Evolutionary conservation across 148 eudicot genomes (phyloP).

Genomic region (Diospyros lotus): DNA sequence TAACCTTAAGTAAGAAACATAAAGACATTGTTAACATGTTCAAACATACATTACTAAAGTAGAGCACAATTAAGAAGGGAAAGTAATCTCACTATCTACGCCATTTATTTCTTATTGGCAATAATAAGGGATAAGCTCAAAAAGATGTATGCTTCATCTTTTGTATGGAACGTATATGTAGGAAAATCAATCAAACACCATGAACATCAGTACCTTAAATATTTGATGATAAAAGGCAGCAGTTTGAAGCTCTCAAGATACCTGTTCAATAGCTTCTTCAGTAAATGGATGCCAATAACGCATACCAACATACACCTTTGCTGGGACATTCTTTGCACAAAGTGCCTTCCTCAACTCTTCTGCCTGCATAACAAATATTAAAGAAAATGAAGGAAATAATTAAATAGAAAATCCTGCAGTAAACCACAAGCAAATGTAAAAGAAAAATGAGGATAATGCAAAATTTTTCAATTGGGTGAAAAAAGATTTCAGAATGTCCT

Average conservation of each 20-base stretch:
- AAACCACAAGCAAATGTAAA: neutral
- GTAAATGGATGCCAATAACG: slow-evolving; percentile 99
- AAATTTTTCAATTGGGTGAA: too few species aligned
- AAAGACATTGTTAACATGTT: too few species aligned
- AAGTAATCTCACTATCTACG: neutral
- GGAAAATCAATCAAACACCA: neutral
- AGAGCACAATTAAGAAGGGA: neutral
- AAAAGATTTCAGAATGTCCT: too few species aligned
- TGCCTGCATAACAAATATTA: slow-evolving; percentile 46
- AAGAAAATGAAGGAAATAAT: slow-evolving; percentile 1
- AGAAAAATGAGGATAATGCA: neutral
- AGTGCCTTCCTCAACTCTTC: slow-evolving; percentile 84
- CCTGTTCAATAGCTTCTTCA: slow-evolving; percentile 99
- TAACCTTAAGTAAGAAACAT: too few species aligned
- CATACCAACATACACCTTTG: slow-evolving; percentile 97
- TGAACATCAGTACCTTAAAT: neutral
- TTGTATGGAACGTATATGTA: neutral
- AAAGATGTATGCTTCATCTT: neutral
- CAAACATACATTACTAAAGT: neutral
- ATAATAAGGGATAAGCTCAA: neutral
- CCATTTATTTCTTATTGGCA: neutral
- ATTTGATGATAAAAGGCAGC: neutral
- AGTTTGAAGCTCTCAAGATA: slow-evolving; percentile 8
- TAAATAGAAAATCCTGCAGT: neutral
- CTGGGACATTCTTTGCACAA: slow-evolving; percentile 68